Evolutionary conservation across 441 rosid genomes (phyloP).

Genomic region (Metrosideros polymorpha): DNA sequence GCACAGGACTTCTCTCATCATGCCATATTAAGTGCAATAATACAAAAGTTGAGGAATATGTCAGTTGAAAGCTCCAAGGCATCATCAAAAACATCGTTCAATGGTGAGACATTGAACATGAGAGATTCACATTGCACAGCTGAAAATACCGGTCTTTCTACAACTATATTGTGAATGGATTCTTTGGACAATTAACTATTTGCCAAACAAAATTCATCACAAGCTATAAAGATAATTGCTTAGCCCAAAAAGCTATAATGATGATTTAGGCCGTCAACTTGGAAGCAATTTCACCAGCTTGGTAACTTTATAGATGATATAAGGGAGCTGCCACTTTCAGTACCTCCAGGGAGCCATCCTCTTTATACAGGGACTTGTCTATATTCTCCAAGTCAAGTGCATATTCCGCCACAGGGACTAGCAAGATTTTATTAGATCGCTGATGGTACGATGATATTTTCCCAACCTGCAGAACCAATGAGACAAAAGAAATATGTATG

Average conservation of each 20-base stretch:
- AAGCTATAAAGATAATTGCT: background rate
- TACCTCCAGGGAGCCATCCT: conserved; percentile 86
- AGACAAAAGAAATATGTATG: background rate
- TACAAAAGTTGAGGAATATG: background rate
- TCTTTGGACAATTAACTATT: background rate
- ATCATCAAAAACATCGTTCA: background rate
- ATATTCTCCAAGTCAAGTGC: conserved; percentile 42
- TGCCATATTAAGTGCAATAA: background rate
- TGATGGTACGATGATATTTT: conserved; percentile 51
- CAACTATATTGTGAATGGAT: background rate
- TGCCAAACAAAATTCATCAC: background rate
- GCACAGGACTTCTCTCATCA: conserved; percentile 14
- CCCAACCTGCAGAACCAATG: conserved; percentile 52
- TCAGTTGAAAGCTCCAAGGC: background rate
- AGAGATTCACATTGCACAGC: background rate
- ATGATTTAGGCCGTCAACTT: background rate
- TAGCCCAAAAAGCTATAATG: background rate
- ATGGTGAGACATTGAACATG: background rate
- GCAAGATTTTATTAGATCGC: conserved; percentile 38
- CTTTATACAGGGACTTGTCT: conserved; percentile 46
- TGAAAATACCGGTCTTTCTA: background rate
- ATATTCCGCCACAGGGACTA: conserved; percentile 55
- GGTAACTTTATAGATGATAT: background rate
- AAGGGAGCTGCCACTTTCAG: background rate
- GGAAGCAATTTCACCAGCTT: background rate